Evolutionary conservation across 78 protist species (phyloP), one percentile per base, ranked within the genome.

Genomic region (Ministeria vibrans): DNA sequence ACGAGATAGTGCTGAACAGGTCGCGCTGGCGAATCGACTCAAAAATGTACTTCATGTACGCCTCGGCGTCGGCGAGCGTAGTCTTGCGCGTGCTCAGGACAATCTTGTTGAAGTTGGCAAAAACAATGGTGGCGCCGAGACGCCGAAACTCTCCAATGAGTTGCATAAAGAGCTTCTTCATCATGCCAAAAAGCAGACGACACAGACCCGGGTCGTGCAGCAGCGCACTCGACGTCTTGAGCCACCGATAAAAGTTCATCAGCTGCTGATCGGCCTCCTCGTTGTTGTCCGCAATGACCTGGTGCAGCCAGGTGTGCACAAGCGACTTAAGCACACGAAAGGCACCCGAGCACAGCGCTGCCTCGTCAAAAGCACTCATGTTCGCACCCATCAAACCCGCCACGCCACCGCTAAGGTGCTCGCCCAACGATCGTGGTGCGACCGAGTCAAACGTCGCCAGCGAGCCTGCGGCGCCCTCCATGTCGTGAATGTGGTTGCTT

Each of bases 191-290:
- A 6, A 95, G 73, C 18, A 77, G 34, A 28, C 83, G 72, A 80
- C 72, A 86, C 72, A 95, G 13, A 20, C 71, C 63, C 30, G 94
- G 92, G 39, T 95, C 98, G 49, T 88, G 86, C 38, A 90, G 66
- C 43, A 39, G 69, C 39, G 95, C 68, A 36, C 64, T 15, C 30
- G 91, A 86, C 28, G 79, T 68, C 13, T 82, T 44, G 27, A 95
- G 75, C 98, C 98, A 95, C 23, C 95, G 85, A 71, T 89, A 94
- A 61, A 90, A 90, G 75, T 92, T 92, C 25, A 72, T 32, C 61
- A 90, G 82, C 36, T 88, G 83, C 9, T 32, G 22, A 22, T 89
- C 91, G 1, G 97, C 91, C 23, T 45, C 6, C 13, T 3, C 38
- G 51, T 81, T 81, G 7, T 51, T 23, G 66, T 42, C 9, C 15